A percentile compares a stretch with the other conserved stretches of the same genome.
Conservation (phyloP, 2,329 filamentous ascomycete genomes). For the Trichoderma sp. region DNA sequence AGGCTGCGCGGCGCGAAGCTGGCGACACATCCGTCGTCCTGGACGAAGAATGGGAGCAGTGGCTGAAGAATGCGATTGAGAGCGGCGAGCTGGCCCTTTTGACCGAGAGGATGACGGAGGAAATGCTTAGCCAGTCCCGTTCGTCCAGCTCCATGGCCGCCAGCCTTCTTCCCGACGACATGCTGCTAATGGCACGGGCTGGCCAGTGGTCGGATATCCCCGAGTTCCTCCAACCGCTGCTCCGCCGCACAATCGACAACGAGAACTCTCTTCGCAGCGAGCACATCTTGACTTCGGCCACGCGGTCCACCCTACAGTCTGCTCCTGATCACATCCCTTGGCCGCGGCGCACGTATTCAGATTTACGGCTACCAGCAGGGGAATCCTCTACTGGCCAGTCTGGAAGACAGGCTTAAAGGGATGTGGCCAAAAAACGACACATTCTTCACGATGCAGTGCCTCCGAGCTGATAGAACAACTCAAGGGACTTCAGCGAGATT, state of each 20-base stretch:
- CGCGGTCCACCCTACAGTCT: conserved; percentile 5
- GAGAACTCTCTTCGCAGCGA: conserved; percentile 30
- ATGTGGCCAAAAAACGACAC: neutral
- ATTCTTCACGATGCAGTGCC: neutral
- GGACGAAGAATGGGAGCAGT: conserved; percentile 73
- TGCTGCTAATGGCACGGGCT: conserved; percentile 53
- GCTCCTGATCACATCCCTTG: conserved; percentile 18
- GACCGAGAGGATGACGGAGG: conserved; percentile 41
- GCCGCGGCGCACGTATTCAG: conserved; percentile 30
- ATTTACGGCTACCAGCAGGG: conserved; percentile 41
- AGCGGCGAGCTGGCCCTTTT: conserved; percentile 53
- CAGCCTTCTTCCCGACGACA: conserved; percentile 47
- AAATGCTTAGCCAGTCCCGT: conserved; percentile 33
- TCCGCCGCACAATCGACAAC: conserved; percentile 46
- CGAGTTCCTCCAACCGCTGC: conserved; percentile 51
- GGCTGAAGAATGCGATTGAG: conserved; percentile 68
- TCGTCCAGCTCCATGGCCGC: conserved; percentile 30
- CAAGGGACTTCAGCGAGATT: neutral
- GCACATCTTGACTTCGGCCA: conserved; percentile 7
- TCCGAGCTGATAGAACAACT: neutral
- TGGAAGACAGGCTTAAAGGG: conserved; percentile 24
- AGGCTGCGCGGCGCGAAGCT: conserved; percentile 60
- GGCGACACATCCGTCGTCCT: conserved; percentile 57
- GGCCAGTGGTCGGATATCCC: conserved; percentile 59
- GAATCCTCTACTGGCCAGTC: conserved; percentile 29